A percentile compares a stretch with the other conserved stretches of the same genome.
Conservation (phyloP, 352 stramenopile species). For the Phytophthora megakarya region DNA sequence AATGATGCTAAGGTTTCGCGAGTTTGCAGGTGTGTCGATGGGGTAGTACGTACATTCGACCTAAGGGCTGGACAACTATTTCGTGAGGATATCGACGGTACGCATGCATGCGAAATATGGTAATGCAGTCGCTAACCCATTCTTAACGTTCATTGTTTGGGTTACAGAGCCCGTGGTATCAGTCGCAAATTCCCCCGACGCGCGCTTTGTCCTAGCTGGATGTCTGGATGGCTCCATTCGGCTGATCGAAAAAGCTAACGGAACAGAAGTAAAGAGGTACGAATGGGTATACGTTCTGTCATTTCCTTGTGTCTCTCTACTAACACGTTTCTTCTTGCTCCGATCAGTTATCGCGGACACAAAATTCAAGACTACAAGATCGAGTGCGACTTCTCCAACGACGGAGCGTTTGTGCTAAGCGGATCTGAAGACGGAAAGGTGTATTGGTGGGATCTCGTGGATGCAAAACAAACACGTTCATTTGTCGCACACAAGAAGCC, state of each 20-base stretch:
- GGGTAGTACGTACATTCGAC: constrained; percentile 85
- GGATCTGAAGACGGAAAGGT: constrained; percentile 79
- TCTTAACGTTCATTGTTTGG: constrained; percentile 1
- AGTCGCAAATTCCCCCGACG: constrained; percentile 73
- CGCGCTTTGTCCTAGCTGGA: constrained; percentile 76
- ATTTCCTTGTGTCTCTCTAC: background rate
- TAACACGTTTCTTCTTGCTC: constrained; percentile 1
- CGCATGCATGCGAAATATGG: background rate
- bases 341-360: constrained; percentile 65
- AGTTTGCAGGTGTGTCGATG: constrained; percentile 76
- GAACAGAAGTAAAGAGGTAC: constrained; percentile 77
- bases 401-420: constrained; percentile 71
- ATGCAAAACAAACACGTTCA: constrained; percentile 33
- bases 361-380: constrained; percentile 70
- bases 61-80: constrained; percentile 68
- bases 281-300: background rate
- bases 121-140: background rate
- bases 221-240: constrained; percentile 76
- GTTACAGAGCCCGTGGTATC: constrained; percentile 78
- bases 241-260: constrained; percentile 72
- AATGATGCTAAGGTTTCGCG: too few species aligned
- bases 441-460: constrained; percentile 69
- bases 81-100: constrained; percentile 78
- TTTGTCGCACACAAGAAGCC: constrained; percentile 68
- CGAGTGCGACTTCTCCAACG: constrained; percentile 66